Evolutionary conservation across 2,329 filamentous ascomycete genomes (phyloP), one percentile per base, ranked within the genome.

Genomic region (Penicillium paneum): DNA sequence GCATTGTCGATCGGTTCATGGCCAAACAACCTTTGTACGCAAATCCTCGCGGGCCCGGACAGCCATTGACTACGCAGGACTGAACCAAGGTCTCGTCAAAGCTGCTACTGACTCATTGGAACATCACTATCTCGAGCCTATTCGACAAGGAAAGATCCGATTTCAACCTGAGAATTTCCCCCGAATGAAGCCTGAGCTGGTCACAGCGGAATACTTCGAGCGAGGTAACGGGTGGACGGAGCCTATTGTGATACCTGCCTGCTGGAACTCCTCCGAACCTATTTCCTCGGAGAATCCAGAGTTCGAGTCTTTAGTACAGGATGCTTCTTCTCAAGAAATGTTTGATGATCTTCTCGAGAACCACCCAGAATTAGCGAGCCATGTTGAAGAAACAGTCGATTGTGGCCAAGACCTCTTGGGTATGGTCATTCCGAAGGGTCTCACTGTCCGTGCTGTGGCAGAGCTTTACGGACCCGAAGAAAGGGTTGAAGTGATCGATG

Each of bases 51-150:
- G 85, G 49, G 83, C 84, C 31, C 83, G 86, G 63, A 84, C 83
- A 32, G 81, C 82, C 15, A 86, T 88, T 55, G 85, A 88, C 66
- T 88, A 88, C 69, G 84, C 84, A 46, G 84, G 84, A 44, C 75
- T 88, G 38, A 85, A 88, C 61, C 81, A 86, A 68, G 85, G 85
- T 38, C 78, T 87, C 13, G 75, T 88, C 49, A 85, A 85, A 67
- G 84, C 84, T 1, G 83, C 84, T 6, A 82, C 83, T 50, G 84
- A 88, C 56, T 82, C 82, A 31, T 74, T 80, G 45, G 83, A 87
- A 58, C 85, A 88, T 66, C 85, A 87, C 64, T 88, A 88, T 66
- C 85, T 88, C 52, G 79, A 85, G 59, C 81, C 82, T 7, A 85
- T 88, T 69, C 86, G 86, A 63, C 82, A 87, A 59, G 83, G 83